Base-by-base conservation (phyloP, 2,329 filamentous ascomycete species). In the Paramyrothecium sp. region DNA sequence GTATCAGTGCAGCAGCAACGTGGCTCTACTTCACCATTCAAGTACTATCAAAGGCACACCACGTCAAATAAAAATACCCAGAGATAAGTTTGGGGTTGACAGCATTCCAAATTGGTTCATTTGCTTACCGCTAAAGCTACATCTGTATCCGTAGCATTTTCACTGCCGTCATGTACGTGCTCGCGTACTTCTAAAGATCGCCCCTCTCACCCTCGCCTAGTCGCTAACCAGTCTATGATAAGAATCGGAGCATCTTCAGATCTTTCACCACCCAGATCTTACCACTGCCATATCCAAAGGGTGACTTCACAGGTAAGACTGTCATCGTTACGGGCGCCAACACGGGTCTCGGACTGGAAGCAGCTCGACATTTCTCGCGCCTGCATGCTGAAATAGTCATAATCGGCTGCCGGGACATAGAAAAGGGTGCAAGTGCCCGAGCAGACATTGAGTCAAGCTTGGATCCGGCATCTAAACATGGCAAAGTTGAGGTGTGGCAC, bases 281-380 rank as follows among this genome's bases (percentile, higher is more conserved):
- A 8, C 22, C 50, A 11, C 19, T 52, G 3, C 50, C 50, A 5
- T 12, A 52, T 3, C 50, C 50, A 13, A 34, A 3, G 19, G 22
- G 7, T 2, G 50, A 53, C 23, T 58, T 53, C 34, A 48, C 57
- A 3, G 57, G 57, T 21, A 57, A 62, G 68, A 69, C 65, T 10
- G 61, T 76, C 56, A 69, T 78, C 26, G 63, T 78, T 47, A 78
- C 73, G 1, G 76, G 75, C 38, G 67, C 72, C 53, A 78, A 78
- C 56, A 66, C 62, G 19, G 75, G 75, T 8, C 65, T 78, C 1
- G 75, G 76, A 2, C 65, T 73, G 19, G 76, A 78, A 60, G 72
- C 74, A 8, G 70, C 74, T 4, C 70, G 71, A 12, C 73, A 78
- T 54, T 69, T 76, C 47, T 65, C 69, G 7, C 66, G 66, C 2